A percentile compares a stretch with the other conserved stretches of the same genome.
phyloP scores from a whole-genome alignment of 768 basidiomycete species.

The Amanita rubescens region DNA sequence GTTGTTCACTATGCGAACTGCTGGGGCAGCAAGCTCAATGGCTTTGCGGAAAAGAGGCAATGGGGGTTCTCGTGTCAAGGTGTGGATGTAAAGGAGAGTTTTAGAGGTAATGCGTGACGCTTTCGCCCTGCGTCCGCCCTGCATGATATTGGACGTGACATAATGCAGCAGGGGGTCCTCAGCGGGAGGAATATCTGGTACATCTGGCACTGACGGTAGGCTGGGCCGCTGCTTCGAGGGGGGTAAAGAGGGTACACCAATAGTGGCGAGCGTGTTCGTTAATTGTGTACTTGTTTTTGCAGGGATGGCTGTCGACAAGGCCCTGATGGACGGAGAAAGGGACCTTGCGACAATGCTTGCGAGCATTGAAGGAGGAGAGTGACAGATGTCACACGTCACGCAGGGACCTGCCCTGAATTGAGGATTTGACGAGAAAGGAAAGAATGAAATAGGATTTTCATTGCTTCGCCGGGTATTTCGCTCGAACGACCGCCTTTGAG shows the following conservation, averaged over 20 bases:
- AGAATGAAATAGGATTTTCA: slow-evolving; percentile 10
- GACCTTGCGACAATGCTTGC: background rate
- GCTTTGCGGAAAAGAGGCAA: slow-evolving; percentile 75
- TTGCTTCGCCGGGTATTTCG: slow-evolving; percentile 10
- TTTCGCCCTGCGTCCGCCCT: slow-evolving; percentile 55
- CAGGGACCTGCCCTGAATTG: slow-evolving; percentile 5
- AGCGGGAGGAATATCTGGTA: slow-evolving; percentile 60
- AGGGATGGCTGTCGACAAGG: background rate
- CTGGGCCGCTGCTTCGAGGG: too few species aligned
- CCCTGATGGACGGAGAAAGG: background rate
- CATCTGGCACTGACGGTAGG: slow-evolving; percentile 5
- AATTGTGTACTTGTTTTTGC: background rate
- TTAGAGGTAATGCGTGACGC: slow-evolving; percentile 49
- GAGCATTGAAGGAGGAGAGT: background rate
- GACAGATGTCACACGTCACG: background rate
- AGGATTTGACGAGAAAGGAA: background rate
- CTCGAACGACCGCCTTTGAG: slow-evolving; percentile 38
- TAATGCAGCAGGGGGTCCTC: slow-evolving; percentile 69
- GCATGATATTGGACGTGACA: slow-evolving; percentile 54
- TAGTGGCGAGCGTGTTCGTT: background rate
- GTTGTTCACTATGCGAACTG: slow-evolving; percentile 52
- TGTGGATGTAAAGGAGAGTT: slow-evolving; percentile 67
- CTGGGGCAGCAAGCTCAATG: slow-evolving; percentile 59
- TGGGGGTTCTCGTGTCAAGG: slow-evolving; percentile 70
- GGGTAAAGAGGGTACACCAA: background rate